Conservation (phyloP, 495 filamentous ascomycete genomes). For the Astrocystis sublimbata region DNA sequence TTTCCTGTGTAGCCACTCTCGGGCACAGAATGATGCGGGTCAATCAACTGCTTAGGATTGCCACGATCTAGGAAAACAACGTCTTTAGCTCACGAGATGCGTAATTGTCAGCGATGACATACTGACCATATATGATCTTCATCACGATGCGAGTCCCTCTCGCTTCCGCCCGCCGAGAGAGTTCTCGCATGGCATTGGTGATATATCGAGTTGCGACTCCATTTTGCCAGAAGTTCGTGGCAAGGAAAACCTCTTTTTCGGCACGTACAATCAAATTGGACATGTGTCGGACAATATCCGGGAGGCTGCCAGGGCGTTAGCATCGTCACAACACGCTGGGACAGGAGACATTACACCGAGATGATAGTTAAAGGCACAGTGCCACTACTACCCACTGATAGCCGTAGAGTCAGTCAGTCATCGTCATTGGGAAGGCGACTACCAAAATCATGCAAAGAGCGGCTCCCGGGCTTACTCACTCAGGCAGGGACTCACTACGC, state of each 20-base stretch:
- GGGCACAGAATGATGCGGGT: slow-evolving; percentile 61
- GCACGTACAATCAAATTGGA: slow-evolving; percentile 74
- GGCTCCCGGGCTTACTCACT: slow-evolving; percentile 20
- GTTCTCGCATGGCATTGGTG: slow-evolving; percentile 66
- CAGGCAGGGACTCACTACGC: slow-evolving; percentile 67
- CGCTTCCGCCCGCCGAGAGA: slow-evolving; percentile 63
- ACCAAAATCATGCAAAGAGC: not conserved
- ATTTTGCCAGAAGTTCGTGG: slow-evolving; percentile 74
- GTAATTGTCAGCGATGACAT: too few relatives aligned
- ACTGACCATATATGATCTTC: slow-evolving; percentile 77
- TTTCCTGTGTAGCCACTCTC: slow-evolving; percentile 58
- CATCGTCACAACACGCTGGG: not conserved
- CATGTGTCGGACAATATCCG: slow-evolving; percentile 72
- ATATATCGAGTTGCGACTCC: slow-evolving; percentile 66
- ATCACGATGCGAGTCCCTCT: slow-evolving; percentile 61
- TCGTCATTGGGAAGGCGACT: not conserved
- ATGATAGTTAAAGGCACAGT: slow-evolving; percentile 69
- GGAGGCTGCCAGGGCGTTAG: slow-evolving; percentile 40
- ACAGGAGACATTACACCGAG: slow-evolving; percentile 45
- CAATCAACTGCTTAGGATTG: slow-evolving; percentile 60
- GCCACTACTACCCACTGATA: slow-evolving; percentile 60
- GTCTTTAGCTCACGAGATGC: too few relatives aligned
- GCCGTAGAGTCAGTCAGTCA: not conserved
- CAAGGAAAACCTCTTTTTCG: slow-evolving; percentile 67
- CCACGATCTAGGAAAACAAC: too few relatives aligned